Conservation (phyloP, 2,329 filamentous ascomycete genomes). For the Alternaria burnsii region DNA sequence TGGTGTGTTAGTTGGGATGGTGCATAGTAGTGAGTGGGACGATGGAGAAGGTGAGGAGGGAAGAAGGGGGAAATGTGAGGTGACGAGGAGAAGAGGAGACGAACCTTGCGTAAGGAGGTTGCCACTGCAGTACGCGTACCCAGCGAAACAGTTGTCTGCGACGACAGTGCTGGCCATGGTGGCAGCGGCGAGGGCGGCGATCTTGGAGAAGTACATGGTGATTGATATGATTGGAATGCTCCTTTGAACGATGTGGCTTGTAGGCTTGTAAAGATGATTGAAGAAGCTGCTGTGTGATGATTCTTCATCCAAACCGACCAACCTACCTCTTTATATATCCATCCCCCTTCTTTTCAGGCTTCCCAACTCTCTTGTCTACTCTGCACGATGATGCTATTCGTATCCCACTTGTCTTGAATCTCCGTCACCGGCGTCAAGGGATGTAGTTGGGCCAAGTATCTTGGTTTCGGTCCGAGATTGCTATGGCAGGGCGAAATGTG, state of each 20-base stretch:
- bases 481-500: not conserved
- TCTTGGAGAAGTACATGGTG: constrained; percentile 1
- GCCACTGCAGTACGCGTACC: not conserved
- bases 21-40: rapidly evolving
- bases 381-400: not conserved
- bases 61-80: rapidly evolving
- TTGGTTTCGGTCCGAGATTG: not conserved
- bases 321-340: not conserved
- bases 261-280: not conserved
- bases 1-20: not conserved
- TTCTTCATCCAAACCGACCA: not conserved
- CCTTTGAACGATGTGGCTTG: not conserved
- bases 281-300: not conserved
- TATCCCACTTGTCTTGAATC: not conserved
- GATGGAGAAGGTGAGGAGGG: too few species aligned
- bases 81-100: not conserved
- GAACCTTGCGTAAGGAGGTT: constrained; percentile 1
- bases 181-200: not conserved
- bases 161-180: not conserved
- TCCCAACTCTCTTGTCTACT: not conserved
- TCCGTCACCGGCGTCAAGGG: not conserved
- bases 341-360: not conserved
- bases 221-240: not conserved
- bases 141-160: constrained; percentile 3
- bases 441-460: not conserved